Base-by-base conservation (phyloP, 2,329 filamentous ascomycete genomes). In the Tolypocladium tropicale region DNA sequence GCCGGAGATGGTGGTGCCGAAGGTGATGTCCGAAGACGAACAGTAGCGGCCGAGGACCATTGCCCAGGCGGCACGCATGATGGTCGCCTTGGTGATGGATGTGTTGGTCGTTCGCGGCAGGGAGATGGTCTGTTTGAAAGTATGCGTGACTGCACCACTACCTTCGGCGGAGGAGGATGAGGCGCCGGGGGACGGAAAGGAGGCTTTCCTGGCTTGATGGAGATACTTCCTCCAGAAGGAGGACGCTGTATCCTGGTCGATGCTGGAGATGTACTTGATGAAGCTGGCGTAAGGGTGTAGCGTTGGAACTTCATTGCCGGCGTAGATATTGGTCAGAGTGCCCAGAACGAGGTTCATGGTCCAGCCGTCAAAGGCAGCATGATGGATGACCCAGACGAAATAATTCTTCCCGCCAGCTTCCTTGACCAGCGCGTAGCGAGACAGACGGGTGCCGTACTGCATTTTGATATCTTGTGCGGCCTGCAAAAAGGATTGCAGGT, bases 1-100 rank as follows among this genome's bases (percentile, higher is more conserved):
- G 11, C 70, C 69, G 1, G 65, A 66, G 1, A 67, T 55, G 0
- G 64, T 64, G 6, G 58, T 60, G 1, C 65, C 67, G 41, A 69
- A 70, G 1, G 62, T 34, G 0, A 69, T 57, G 52, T 65, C 64
- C 5, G 57, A 51, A 3, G 53, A 37, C 23, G 56, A 59, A 9
- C 62, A 60, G 32, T 65, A 59, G 2, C 57, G 54, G 18, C 61
- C 55, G 10, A 67, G 57, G 2, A 63, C 55, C 3, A 68, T 48
- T 2, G 64, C 64, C 63, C 64, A 66, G 14, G 66, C 63, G 5
- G 65, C 61, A 14, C 59, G 60, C 25, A 68, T 30, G 2, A 63
- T 52, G 2, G 60, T 64, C 12, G 66, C 59, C 16, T 52, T 56
- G 1, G 61, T 62, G 25, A 60, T 60, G 1, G 49, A 37, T 5